Evolutionary conservation across 2,329 filamentous ascomycete species (phyloP), one percentile per base, ranked within the genome.

Genomic region (Colletotrichum sp.): DNA sequence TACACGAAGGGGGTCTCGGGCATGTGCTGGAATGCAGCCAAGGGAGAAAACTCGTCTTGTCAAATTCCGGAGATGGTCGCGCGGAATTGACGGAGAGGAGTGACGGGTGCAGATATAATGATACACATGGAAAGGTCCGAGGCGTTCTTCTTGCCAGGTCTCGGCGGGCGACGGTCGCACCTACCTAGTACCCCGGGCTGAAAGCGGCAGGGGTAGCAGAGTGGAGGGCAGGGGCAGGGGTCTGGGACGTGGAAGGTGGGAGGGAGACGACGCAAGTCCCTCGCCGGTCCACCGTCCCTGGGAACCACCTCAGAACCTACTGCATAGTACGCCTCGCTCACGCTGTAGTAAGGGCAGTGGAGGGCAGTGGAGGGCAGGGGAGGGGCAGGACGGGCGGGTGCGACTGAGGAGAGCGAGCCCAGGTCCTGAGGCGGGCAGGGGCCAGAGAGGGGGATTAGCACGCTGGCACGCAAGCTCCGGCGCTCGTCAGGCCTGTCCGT

Each of bases 181-280:
- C 43, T 65, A 73, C 73, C 67, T 69, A 34, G 58, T 68, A 69
- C 73, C 67, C 72, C 43, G 58, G 73, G 73, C 73, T 76, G 70
- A 69, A 76, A 69, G 64, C 73, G 62, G 72, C 72, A 75, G 43
- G 43, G 43, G 43, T 52, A 21, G n/a, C 12, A 52, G 18, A 48
- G n/a, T 48, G 43, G 43, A 52, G 43, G n/a, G 43, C 43, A 52
- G 69, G 72, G 70, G 32, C 43, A 60, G 66, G 65, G 70, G 65
- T 64, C 21, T 52, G 62, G 48, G 43, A 60, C 56, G 56, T 73
- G 58, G 61, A 32, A 66, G 62, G 73, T 64, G 36, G 43, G 26
- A 52, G 58, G 70, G 65, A 62, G 64, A 65, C 43, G 43, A 52
- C 64, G 28, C 43, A 75, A 66, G 24, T 66, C 34, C 34, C 61